Base-by-base conservation (phyloP, 306 rosid genomes). In the Erythrophleum fordii region DNA sequence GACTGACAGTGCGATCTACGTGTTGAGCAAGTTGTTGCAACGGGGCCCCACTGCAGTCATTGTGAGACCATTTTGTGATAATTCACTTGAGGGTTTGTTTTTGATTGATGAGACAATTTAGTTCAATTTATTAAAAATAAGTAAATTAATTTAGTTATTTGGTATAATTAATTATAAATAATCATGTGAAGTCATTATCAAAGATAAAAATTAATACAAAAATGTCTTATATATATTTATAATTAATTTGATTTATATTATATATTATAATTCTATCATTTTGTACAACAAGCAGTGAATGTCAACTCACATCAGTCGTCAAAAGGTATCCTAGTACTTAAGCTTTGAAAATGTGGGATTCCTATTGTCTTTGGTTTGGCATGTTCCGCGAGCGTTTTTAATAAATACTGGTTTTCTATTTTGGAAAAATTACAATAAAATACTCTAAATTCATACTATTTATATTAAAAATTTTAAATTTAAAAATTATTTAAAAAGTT, bases 11-110 rank as follows among this genome's bases (percentile, higher is more conserved):
- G 87, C 83, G 31, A 83, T 80, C 85, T 76, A 52, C 82, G 52
- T 81, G 81, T 80, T 81, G 73, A 35, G 42, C 87, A 56, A 73
- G 58, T 83, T 83, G 75, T 80, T 83, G 66, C 62, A 17, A 11
- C 17, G 35, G 56, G 49, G 77, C 28, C 78, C 86, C 73, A 46
- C 12, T 41, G 12, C 17, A 13, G 73, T 11, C 8, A 6, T 61
- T 10, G 26, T 46, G 1, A 31, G n/a, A 76, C 26, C 53, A 13
- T 52, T 8, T n/a, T n/a, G 25, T 6, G 58, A 61, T 67, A 22
- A 72, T 25, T 26, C 64, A 0, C 41, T 52, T 51, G 22, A 29
- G 11, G 72, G 28, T 25, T 22, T 53, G 37, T 37, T 58, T 77
- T 3, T 39, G 29, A 66, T n/a, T 66, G 72, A 35, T 11, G 25